phyloP scores from a whole-genome alignment of 805 yeast genomes.

The Wickerhamiella kazuoi region DNA sequence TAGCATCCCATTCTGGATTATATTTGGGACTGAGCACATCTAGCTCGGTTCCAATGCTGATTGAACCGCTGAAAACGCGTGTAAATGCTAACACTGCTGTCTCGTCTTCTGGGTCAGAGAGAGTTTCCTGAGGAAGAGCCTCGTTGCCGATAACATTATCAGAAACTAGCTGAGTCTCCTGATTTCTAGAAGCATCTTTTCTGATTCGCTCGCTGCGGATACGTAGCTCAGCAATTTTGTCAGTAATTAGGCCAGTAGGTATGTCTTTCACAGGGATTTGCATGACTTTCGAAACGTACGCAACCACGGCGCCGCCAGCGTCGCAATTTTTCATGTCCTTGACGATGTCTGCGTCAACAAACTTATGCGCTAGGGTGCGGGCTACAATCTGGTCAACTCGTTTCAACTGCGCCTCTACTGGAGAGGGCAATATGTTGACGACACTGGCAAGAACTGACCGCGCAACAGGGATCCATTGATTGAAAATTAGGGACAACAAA shows the following conservation, averaged over 20 bases:
- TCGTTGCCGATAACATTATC: neutral
- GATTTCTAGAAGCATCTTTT: slow-evolving; percentile 37
- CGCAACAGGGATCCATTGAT: slow-evolving; percentile 91
- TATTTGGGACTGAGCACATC: slow-evolving; percentile 75
- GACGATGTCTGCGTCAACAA: slow-evolving; percentile 30
- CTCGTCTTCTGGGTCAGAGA: slow-evolving; percentile 21
- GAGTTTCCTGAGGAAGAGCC: slow-evolving; percentile 18
- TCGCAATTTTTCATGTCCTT: slow-evolving; percentile 52
- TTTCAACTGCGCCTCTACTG: slow-evolving; percentile 51
- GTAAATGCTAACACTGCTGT: slow-evolving; percentile 79
- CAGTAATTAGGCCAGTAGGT: slow-evolving; percentile 32
- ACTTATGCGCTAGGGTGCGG: slow-evolving; percentile 33
- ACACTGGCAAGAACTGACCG: slow-evolving; percentile 71
- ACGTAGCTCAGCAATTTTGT: slow-evolving; percentile 21
- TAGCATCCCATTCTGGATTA: slow-evolving; percentile 36
- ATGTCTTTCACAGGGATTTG: slow-evolving; percentile 70
- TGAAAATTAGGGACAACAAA: slow-evolving; percentile 48
- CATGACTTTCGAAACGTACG: slow-evolving; percentile 77
- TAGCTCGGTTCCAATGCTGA: slow-evolving; percentile 56
- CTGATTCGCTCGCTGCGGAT: slow-evolving; percentile 47
- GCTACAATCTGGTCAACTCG: slow-evolving; percentile 54
- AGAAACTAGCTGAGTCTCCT: slow-evolving; percentile 20
- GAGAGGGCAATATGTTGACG: slow-evolving; percentile 73
- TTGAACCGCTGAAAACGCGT: slow-evolving; percentile 72
- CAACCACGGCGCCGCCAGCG: slow-evolving; percentile 43